Percentiles rank a stretch among this genome's conserved stretches.
These are phyloP conservation scores for Mycena filopes DNA, from an alignment of 768 basidiomycete species.

Conservation along the genomic window DNA sequence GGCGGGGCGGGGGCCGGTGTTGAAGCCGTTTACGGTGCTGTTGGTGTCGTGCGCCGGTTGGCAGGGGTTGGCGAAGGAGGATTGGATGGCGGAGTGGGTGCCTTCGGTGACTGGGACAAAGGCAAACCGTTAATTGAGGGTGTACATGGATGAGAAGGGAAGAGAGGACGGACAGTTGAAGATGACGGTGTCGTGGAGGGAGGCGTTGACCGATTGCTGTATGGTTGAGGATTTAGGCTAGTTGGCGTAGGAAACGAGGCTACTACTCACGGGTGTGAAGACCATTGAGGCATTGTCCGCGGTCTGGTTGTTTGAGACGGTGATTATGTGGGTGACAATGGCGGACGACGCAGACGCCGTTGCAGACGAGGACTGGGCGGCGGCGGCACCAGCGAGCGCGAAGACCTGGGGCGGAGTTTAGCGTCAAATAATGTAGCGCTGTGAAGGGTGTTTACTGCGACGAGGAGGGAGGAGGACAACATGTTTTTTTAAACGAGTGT, in stretches of 20 bases:
- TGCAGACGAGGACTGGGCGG: slow-evolving; percentile 15
- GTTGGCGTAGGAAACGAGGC: neutral
- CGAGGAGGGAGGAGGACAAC: slow-evolving; percentile 5
- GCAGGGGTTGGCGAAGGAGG: slow-evolving; percentile 66
- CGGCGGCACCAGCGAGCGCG: slow-evolving; percentile 3
- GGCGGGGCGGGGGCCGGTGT: slow-evolving; percentile 62
- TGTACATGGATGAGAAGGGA: neutral
- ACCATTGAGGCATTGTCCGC: slow-evolving; percentile 27
- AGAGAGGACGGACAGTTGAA: slow-evolving; percentile 55
- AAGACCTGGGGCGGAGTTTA: neutral
- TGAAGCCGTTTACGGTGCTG: slow-evolving; percentile 65
- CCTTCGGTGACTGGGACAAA: slow-evolving; percentile 61
- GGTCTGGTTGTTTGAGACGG: slow-evolving; percentile 30
- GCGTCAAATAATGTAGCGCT: neutral
- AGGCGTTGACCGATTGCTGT: slow-evolving; percentile 51
- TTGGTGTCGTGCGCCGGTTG: slow-evolving; percentile 59
- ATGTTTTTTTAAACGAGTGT: too few species aligned
- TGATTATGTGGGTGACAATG: slow-evolving; percentile 27
- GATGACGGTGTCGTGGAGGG: slow-evolving; percentile 57
- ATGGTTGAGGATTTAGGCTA: neutral
- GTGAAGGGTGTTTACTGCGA: neutral
- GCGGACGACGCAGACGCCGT: neutral
- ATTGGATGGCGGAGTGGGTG: slow-evolving; percentile 66
- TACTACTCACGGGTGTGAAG: slow-evolving; percentile 25
- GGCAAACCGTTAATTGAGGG: neutral